Percentiles rank a stretch among this genome's conserved stretches.
These are phyloP conservation scores for Wallacemonas sp. DNA, from an alignment of 208 protist genomes.

Conservation along the genomic window DNA sequence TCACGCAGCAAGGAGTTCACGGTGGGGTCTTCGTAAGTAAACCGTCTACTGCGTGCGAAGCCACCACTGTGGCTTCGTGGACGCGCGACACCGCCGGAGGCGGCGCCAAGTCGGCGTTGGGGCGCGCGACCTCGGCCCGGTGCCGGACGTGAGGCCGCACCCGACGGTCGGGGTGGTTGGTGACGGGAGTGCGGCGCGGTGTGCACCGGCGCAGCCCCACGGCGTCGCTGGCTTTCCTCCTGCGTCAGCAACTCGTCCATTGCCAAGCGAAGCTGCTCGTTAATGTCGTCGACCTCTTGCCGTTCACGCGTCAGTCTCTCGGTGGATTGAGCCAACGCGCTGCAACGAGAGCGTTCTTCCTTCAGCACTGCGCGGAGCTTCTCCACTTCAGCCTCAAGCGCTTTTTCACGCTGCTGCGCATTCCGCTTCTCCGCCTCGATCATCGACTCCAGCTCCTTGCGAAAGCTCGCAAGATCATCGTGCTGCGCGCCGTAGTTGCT, in stretches of 20 bases:
- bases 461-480: conserved; percentile 50
- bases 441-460: conserved; percentile 78
- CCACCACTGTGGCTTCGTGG: conserved; percentile 13
- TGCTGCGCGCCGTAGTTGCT: conserved; percentile 33
- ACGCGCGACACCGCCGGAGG: neutral
- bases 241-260: conserved; percentile 57
- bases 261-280: conserved; percentile 68
- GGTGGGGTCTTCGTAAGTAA: conserved; percentile 76
- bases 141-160: neutral
- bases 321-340: conserved; percentile 39
- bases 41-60: conserved; percentile 8
- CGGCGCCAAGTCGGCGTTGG: neutral
- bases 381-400: conserved; percentile 49
- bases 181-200: neutral
- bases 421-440: conserved; percentile 60
- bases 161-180: neutral
- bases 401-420: conserved; percentile 55
- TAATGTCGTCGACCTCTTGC: conserved; percentile 49
- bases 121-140: neutral
- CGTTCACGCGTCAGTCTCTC: conserved; percentile 64
- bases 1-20: conserved; percentile 85
- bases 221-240: conserved; percentile 5
- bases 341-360: conserved; percentile 49
- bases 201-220: conserved; percentile 12
- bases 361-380: conserved; percentile 57